Percentiles rank a stretch among this genome's conserved stretches.
These are phyloP conservation scores for Quercus suber DNA, from an alignment of 306 rosid species.

Conservation along the genomic window DNA sequence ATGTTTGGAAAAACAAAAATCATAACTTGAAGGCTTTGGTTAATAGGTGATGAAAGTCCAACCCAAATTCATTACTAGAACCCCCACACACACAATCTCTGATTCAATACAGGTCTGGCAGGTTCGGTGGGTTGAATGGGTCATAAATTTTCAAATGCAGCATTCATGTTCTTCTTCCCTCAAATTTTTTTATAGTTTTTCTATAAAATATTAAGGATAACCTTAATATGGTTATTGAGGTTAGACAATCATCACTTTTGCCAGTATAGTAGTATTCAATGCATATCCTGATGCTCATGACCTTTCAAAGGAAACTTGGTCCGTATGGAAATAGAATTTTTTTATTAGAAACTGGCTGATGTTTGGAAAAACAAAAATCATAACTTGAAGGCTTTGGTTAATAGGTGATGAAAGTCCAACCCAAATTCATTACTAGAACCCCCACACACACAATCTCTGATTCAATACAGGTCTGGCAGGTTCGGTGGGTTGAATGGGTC, in stretches of 20 bases:
- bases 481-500: neutral
- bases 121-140: neutral
- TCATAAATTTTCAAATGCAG: neutral
- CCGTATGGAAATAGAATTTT: too few species aligned
- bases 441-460: neutral
- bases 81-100: neutral
- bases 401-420: too few species aligned
- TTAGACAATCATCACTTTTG: too few species aligned
- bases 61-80: neutral
- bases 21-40: too few species aligned
- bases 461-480: neutral
- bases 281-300: too few species aligned
- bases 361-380: too few species aligned
- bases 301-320: neutral
- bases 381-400: too few species aligned
- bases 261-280: too few species aligned
- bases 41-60: too few species aligned
- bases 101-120: neutral
- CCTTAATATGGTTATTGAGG: too few species aligned
- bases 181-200: neutral
- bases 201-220: neutral
- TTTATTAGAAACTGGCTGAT: too few species aligned
- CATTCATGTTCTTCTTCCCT: neutral
- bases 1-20: too few species aligned
- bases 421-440: neutral